Conservation (phyloP, 23 red algal species). For the Gracilaria domingensis region DNA sequence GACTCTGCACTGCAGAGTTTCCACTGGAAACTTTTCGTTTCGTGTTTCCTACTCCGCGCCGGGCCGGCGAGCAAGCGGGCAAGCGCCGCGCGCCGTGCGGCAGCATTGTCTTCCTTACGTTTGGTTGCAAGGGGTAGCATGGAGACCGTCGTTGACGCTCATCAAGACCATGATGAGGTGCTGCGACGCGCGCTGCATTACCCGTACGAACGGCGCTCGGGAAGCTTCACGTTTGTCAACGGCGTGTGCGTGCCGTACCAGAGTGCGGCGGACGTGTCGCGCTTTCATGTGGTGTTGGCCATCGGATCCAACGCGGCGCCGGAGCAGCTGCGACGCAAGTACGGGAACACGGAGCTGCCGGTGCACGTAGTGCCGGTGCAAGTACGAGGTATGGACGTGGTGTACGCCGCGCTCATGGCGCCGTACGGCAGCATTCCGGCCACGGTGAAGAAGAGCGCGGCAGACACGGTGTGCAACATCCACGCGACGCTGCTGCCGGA, state of each 20-base stretch:
- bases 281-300: slow-evolving; percentile 18
- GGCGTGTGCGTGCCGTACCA: neutral
- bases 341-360: neutral
- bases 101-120: no score
- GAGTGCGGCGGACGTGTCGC: neutral
- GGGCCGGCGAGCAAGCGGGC: no score
- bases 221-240: slow-evolving; percentile 32
- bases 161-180: neutral
- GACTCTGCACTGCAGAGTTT: no score
- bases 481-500: slow-evolving; percentile 6
- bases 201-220: slow-evolving; percentile 48
- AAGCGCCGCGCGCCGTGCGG: no score
- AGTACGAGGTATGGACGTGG: slow-evolving; percentile 36
- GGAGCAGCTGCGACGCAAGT: slow-evolving; percentile 64
- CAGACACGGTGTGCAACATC: neutral
- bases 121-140: no score
- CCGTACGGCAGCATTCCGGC: slow-evolving; percentile 61
- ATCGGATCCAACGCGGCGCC: slow-evolving; percentile 74
- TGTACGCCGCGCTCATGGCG: slow-evolving; percentile 24
- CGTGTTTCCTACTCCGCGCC: no score
- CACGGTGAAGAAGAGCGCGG: neutral
- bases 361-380: slow-evolving; percentile 39
- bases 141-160: no score
- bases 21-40: no score
- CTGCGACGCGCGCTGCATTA: slow-evolving; percentile 20